phyloP scores from a whole-genome alignment of 2,329 filamentous ascomycete genomes.

The Paracamarosporium sp. region DNA sequence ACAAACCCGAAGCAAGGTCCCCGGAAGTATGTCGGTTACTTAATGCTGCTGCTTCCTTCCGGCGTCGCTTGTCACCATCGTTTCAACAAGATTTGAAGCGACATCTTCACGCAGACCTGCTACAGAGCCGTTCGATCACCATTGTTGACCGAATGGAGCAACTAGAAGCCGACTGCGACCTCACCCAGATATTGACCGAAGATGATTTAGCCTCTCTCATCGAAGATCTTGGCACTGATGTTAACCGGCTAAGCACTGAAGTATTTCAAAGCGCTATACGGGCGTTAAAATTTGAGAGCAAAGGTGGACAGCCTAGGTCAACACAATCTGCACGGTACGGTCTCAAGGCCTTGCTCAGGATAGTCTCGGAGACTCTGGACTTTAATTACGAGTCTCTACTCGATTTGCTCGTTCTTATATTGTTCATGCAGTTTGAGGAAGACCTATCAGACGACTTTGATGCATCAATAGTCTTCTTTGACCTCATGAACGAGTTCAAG shows the following conservation, averaged over 20 bases:
- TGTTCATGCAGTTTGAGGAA: constrained; percentile 82
- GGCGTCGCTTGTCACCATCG: constrained; percentile 72
- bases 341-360: constrained; percentile 74
- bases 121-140: constrained; percentile 68
- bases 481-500: constrained; percentile 60
- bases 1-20: constrained; percentile 19
- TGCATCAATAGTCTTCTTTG: constrained; percentile 65
- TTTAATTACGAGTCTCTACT: constrained; percentile 77
- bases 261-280: constrained; percentile 60
- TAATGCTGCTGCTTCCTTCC: constrained; percentile 72
- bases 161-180: constrained; percentile 80
- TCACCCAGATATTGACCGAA: constrained; percentile 80
- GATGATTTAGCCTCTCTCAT: constrained; percentile 68
- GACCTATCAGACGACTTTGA: constrained; percentile 74
- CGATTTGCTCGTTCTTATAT: constrained; percentile 80
- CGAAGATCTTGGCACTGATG: constrained; percentile 64
- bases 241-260: constrained; percentile 55
- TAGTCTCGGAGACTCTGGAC: constrained; percentile 79
- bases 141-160: constrained; percentile 73
- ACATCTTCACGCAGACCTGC: constrained; percentile 74
- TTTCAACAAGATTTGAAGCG: constrained; percentile 72
- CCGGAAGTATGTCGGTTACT: constrained; percentile 69
- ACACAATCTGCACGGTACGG: constrained; percentile 75
- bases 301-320: constrained; percentile 49
- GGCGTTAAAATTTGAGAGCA: constrained; percentile 51